Evolutionary conservation across 805 yeast genomes (phyloP).

Genomic region (Candida ficus): DNA sequence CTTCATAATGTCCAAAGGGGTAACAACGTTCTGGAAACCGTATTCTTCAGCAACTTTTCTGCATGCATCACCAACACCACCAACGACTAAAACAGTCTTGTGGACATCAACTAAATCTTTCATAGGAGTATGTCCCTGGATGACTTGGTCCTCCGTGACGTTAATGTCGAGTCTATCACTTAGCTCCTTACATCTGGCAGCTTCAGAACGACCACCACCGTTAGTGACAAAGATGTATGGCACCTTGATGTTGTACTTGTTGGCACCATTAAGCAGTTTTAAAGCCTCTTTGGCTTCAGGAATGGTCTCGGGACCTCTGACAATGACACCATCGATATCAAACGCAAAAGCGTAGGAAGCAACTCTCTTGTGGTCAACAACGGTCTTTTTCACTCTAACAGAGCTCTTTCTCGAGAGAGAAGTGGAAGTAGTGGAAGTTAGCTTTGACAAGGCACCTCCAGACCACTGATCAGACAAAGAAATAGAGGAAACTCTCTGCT

Average conservation of each 20-base stretch:
- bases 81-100: slow-evolving; percentile 77
- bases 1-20: slow-evolving; percentile 76
- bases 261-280: slow-evolving; percentile 67
- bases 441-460: slow-evolving; percentile 25
- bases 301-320: slow-evolving; percentile 78
- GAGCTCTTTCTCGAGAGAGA: slow-evolving; percentile 24
- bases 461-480: slow-evolving; percentile 73
- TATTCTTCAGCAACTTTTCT: slow-evolving; percentile 77
- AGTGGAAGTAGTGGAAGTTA: slow-evolving; percentile 24
- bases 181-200: slow-evolving; percentile 66
- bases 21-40: slow-evolving; percentile 78
- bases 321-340: slow-evolving; percentile 88
- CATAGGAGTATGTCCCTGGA: slow-evolving; percentile 95
- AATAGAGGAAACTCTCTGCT: slow-evolving; percentile 58
- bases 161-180: slow-evolving; percentile 52
- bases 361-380: slow-evolving; percentile 65
- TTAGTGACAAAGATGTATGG: slow-evolving; percentile 86
- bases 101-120: slow-evolving; percentile 65
- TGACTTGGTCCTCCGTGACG: slow-evolving; percentile 72
- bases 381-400: slow-evolving; percentile 38
- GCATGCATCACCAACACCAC: slow-evolving; percentile 84
- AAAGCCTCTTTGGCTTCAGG: slow-evolving; percentile 77
- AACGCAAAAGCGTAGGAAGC: slow-evolving; percentile 88
- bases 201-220: slow-evolving; percentile 88
- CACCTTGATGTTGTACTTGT: slow-evolving; percentile 68